A percentile compares a stretch with the other conserved stretches of the same genome.
These are phyloP conservation scores for Camelina sativa DNA, from an alignment of 345 rosid genomes.

Conservation along the genomic window DNA sequence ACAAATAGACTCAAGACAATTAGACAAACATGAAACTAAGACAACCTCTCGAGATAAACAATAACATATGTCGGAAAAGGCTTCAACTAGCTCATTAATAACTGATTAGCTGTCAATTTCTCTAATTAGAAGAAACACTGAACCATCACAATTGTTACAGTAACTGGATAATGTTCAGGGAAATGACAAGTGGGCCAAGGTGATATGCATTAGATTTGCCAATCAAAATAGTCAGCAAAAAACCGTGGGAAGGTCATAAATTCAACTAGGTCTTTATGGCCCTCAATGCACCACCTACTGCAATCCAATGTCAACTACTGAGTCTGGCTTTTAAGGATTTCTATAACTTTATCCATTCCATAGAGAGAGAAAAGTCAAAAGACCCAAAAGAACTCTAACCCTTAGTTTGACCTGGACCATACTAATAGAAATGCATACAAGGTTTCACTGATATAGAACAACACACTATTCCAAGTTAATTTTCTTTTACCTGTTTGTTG, in stretches of 20 bases:
- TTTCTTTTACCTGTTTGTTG: constrained; percentile 66
- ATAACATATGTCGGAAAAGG: background rate
- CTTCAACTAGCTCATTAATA: constrained; percentile 6
- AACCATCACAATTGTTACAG: constrained; percentile 11
- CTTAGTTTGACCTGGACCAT: constrained; percentile 8
- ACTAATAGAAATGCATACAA: constrained; percentile 12
- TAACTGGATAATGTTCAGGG: background rate
- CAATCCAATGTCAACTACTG: constrained; percentile 33
- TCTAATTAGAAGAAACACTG: background rate
- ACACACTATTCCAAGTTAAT: background rate
- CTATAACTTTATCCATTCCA: constrained; percentile 1
- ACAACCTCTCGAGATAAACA: background rate
- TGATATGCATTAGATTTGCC: constrained; percentile 24
- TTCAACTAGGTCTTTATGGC: constrained; percentile 29
- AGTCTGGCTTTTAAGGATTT: constrained; percentile 5
- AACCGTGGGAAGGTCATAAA: constrained; percentile 1
- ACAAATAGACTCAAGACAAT: background rate
- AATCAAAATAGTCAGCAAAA: constrained; percentile 28
- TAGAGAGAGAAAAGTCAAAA: background rate
- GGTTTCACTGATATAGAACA: constrained; percentile 13
- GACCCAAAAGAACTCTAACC: background rate
- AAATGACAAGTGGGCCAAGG: constrained; percentile 25
- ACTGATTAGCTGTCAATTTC: background rate
- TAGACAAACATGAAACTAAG: constrained; percentile 20
- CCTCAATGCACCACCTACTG: constrained; percentile 37